Evolutionary conservation across 441 rosid species (phyloP), one percentile per base, ranked within the genome.

Genomic region (Viola pubescens): DNA sequence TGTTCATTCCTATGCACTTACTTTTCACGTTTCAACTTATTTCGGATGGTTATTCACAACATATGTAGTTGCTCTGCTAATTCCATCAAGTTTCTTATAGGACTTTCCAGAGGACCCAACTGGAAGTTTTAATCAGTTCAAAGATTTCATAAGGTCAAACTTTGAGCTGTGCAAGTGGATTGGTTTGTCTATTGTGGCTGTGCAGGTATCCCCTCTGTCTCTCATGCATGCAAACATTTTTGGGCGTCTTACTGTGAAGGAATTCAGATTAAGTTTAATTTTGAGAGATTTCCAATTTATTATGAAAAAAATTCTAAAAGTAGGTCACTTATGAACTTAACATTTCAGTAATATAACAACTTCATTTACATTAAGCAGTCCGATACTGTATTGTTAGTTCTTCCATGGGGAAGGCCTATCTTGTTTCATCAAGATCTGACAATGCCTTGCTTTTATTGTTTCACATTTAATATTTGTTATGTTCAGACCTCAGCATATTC

Each of bases 71-170:
- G 7, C n/a, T 40, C 12, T 26, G 34, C 55, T 78, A 26, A 74
- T 63, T 42, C 2, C n/a, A 55, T 6, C 10, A 56, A 56, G 56
- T 66, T 58, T 56, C 59, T 58, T 61, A 60, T 26, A 87, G 96
- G 94, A 86, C 80, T 82, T 92, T 62, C 97, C 96, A 1, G 71
- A 77, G 59, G 98, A 92, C 67, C 91, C 88, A 45, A 80, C 80
- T 64, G 91, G 91, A 39, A 80, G 86, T 68, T 82, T 87, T 58
- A 59, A 72, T 51, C 72, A 64, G 62, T 84, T 92, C 64, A 83
- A 75, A 73, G 76, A 75, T 34, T 89, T 92, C 60, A 62, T 92
- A 44, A 63, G 61, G 73, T 78, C 84, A 0, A 87, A 92, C 76
- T 84, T 87, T 56, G 70, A 75, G 63, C 72, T 89, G 47, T 89